Conservation (phyloP, 352 stramenopile genomes). For the Pythium grandisporangium region DNA sequence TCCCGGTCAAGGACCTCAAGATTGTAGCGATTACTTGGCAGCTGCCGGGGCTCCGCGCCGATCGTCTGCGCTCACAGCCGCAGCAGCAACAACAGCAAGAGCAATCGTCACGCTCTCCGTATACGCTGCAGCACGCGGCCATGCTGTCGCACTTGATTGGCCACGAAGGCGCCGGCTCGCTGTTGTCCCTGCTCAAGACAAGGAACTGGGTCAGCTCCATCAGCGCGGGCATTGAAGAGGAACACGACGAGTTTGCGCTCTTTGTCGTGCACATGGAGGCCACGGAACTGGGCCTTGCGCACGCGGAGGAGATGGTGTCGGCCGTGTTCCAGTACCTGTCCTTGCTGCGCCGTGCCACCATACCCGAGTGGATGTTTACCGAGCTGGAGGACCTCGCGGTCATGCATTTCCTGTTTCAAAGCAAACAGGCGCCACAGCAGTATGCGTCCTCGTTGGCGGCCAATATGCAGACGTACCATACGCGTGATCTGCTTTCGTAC, state of each 20-base stretch:
- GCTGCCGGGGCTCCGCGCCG: slow-evolving; percentile 14
- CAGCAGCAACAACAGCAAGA: no score
- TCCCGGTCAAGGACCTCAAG: slow-evolving; percentile 19
- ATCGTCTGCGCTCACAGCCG: no score
- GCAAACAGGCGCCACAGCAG: slow-evolving; percentile 15
- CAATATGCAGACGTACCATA: slow-evolving; percentile 15
- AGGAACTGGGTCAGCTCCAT: slow-evolving; percentile 21
- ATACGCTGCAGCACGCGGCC: slow-evolving; percentile 23
- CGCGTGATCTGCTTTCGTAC: slow-evolving; percentile 10
- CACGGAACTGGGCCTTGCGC: slow-evolving; percentile 13
- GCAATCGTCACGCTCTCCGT: no score
- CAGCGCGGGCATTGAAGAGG: slow-evolving; percentile 13
- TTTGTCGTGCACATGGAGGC: slow-evolving; percentile 18
- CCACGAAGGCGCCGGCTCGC: slow-evolving; percentile 74
- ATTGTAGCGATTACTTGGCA: slow-evolving; percentile 21
- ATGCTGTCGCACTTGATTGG: slow-evolving; percentile 77
- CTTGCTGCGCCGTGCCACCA: slow-evolving; percentile 2
- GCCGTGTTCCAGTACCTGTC: slow-evolving; percentile 17
- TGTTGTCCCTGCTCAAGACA: slow-evolving; percentile 80
- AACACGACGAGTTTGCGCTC: slow-evolving; percentile 14
- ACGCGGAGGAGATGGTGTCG: slow-evolving; percentile 13
- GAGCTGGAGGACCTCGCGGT: slow-evolving; percentile 15
- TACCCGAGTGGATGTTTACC: slow-evolving; percentile 13
- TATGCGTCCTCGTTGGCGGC: slow-evolving; percentile 13
- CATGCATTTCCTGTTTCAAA: slow-evolving; percentile 23